A percentile compares a stretch with the other conserved stretches of the same genome.
Evolutionary conservation across 1,139 yeast species (phyloP).

Genomic region (Hyphopichia burtonii): DNA sequence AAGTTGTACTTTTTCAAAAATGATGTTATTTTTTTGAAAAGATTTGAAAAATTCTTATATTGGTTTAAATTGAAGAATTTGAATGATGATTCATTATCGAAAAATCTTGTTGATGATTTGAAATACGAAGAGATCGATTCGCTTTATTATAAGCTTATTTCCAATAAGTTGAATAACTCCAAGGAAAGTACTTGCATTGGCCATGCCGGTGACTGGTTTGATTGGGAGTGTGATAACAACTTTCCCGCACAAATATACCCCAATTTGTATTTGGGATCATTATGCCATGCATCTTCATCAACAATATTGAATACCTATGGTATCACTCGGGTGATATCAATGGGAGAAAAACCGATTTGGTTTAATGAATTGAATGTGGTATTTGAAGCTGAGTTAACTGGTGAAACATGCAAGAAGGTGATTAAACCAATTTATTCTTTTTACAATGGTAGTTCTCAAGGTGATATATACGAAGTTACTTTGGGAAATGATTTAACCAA

Average conservation of each 20-base stretch:
- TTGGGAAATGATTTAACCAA: conserved; percentile 8
- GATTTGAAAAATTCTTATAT: conserved; percentile 30
- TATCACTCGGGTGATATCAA: conserved; percentile 29
- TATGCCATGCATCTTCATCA: conserved; percentile 34
- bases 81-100: not conserved
- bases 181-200: not conserved
- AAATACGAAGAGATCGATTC: conserved; percentile 13
- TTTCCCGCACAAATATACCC: conserved; percentile 35
- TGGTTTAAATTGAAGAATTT: conserved; percentile 15
- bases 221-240: conserved; percentile 31
- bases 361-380: conserved; percentile 17
- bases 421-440: conserved; percentile 26
- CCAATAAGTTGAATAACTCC: not conserved
- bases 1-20: conserved; percentile 32
- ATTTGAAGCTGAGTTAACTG: conserved; percentile 19
- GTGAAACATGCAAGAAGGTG: conserved; percentile 5
- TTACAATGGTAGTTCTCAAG: conserved; percentile 21
- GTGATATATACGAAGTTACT: conserved; percentile 29
- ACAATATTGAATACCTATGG: conserved; percentile 25
- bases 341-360: conserved; percentile 42
- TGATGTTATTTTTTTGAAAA: conserved; percentile 32
- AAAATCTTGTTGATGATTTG: conserved; percentile 5
- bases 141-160: conserved; percentile 5
- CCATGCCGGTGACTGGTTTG: conserved; percentile 34
- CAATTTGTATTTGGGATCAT: conserved; percentile 34